Percentiles rank a stretch among this genome's conserved stretches.
phyloP scores from a whole-genome alignment of 345 rosid genomes.

The Pseudoturritis turrita region DNA sequence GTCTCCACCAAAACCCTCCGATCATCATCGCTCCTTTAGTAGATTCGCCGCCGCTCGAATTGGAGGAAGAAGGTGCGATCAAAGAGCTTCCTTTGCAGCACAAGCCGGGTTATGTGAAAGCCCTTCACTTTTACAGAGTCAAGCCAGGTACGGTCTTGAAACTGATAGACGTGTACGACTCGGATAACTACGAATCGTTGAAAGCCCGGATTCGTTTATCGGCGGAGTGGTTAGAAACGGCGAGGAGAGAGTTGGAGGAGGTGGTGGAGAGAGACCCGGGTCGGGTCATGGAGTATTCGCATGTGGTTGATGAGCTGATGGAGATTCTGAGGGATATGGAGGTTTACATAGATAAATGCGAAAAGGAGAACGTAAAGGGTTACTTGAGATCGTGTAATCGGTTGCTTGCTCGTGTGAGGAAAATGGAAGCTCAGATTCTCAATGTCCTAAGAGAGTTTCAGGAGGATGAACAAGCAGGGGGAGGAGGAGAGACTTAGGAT shows the following conservation, averaged over 20 bases:
- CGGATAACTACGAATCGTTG: slow-evolving; percentile 18
- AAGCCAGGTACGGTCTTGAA: slow-evolving; percentile 19
- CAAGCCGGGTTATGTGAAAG: slow-evolving; percentile 13
- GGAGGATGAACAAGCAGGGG: background rate
- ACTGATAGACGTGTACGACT: slow-evolving; percentile 5
- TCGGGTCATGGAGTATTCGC: slow-evolving; percentile 29
- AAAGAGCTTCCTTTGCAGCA: slow-evolving; percentile 25
- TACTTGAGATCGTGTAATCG: slow-evolving; percentile 29
- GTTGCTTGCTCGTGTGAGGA: slow-evolving; percentile 34
- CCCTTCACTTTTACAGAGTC: slow-evolving; percentile 24
- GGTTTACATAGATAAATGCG: slow-evolving; percentile 21
- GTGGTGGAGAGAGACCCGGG: slow-evolving; percentile 24
- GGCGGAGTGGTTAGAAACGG: slow-evolving; percentile 12
- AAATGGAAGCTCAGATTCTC: slow-evolving; percentile 33
- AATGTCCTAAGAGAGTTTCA: slow-evolving; percentile 18
- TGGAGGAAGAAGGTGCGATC: slow-evolving; percentile 15
- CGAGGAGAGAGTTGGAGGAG: slow-evolving; percentile 24
- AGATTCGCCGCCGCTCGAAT: background rate
- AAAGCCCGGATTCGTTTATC: slow-evolving; percentile 29
- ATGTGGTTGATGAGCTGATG: slow-evolving; percentile 27
- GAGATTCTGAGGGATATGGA: slow-evolving; percentile 31
- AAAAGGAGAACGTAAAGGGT: slow-evolving; percentile 23
- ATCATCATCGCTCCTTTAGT: slow-evolving; percentile 16
- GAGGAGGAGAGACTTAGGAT: background rate
- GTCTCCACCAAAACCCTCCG: slow-evolving; percentile 22